These are phyloP conservation scores for Saturnispora quitensis DNA, from an alignment of 805 yeast species.

Conservation along the genomic window DNA sequence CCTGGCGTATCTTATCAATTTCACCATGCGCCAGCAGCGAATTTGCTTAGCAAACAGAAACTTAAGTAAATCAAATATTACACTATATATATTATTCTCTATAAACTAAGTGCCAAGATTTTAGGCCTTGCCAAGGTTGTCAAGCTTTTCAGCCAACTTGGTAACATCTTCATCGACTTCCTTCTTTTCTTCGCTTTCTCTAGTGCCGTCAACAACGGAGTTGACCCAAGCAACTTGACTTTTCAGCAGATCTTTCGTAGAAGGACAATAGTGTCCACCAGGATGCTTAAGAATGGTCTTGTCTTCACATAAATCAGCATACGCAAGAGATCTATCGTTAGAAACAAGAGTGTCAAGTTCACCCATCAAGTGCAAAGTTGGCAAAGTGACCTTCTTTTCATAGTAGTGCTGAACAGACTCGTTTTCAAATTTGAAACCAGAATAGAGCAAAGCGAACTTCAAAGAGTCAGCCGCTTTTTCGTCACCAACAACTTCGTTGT, in stretches of 20 bases:
- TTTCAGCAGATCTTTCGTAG: constrained; percentile 44
- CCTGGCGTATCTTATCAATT: background rate
- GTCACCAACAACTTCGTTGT: constrained; percentile 39
- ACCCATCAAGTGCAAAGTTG: constrained; percentile 73
- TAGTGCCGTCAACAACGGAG: constrained; percentile 14
- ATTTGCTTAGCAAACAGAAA: background rate
- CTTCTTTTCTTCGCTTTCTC: constrained; percentile 4
- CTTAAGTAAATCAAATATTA: background rate
- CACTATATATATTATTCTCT: background rate
- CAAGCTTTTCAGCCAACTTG: constrained; percentile 21
- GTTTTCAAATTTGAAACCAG: constrained; percentile 41
- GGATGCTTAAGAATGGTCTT: constrained; percentile 63
- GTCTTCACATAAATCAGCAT: constrained; percentile 46
- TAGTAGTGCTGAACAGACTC: constrained; percentile 24
- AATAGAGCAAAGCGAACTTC: constrained; percentile 67
- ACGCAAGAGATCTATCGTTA: constrained; percentile 53
- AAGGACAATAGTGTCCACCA: constrained; percentile 96
- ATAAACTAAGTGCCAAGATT: background rate
- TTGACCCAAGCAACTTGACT: constrained; percentile 30
- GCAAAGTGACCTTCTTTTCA: constrained; percentile 21
- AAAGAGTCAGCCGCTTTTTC: constrained; percentile 38
- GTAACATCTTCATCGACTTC: constrained; percentile 10
- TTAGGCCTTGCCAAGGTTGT: constrained; percentile 24
- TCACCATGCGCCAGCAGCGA: background rate
- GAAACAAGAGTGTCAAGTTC: constrained; percentile 81